Evolutionary conservation across 2,329 filamentous ascomycete genomes (phyloP), one percentile per base, ranked within the genome.

Genomic region (Alternaria sp.): DNA sequence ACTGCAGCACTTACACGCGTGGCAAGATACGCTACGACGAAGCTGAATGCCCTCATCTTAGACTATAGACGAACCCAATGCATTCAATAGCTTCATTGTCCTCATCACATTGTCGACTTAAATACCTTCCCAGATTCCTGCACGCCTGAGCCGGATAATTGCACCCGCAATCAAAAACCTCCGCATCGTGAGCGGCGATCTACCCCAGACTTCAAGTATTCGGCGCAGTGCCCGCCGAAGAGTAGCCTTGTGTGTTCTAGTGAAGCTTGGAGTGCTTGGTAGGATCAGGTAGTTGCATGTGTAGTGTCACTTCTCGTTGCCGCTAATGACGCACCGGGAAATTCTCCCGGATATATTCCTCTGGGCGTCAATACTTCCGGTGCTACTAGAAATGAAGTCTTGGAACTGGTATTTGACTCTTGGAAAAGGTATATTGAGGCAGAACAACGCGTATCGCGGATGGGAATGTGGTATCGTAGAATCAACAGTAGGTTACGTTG

Each of bases 151-250:
- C 32, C 19, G 44, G 47, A 28, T 45, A 53, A 54, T 36, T 19
- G 36, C 44, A 43, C 19, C 57, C 47, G 28, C 57, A 26, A 32
- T n/a, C 15, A 19, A 45, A n/a, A 15, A 26, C n/a, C 40, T 59
- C 57, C 57, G 57, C 57, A 46, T 54, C 57, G 32, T 25, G 32
- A 12, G n/a, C 15, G 19, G n/a, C 40, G 25, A 59, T 59, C 40
- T 54, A 52, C 43, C 40, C 28, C 25, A 46, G 40, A 46, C 36
- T 28, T 32, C 19, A 45, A 32, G 12, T 44, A 2, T 52, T 59
- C 49, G 40, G 57, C 28, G 19, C 57, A 54, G 51, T 54, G 26
- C 25, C 6, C 10, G 45, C 57, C 36, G 57, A 53, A 43, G 3
- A 5, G 36, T 52, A 59, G 28, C 49, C 28, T 52, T 7, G 49